These are phyloP conservation scores for Begonia masoniana DNA, from an alignment of 306 rosid genomes.

Conservation along the genomic window DNA sequence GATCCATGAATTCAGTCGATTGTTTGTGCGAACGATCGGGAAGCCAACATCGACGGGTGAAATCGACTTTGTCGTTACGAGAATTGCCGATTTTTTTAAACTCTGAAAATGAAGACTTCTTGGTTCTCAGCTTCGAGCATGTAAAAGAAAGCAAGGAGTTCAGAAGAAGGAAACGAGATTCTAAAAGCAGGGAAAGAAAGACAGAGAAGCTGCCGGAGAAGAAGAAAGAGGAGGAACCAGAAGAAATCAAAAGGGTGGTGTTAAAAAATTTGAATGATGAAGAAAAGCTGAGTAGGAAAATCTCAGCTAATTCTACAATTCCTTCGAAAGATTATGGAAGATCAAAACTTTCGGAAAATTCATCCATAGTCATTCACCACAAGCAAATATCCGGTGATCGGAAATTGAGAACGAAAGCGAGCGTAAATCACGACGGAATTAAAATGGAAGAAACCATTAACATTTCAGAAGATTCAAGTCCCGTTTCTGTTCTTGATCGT, in stretches of 20 bases:
- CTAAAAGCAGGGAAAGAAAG: slow-evolving; percentile 20
- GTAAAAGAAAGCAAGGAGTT: slow-evolving; percentile 14
- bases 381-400: slow-evolving; percentile 15
- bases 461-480: slow-evolving; percentile 62
- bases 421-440: slow-evolving; percentile 8
- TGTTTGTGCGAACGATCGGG: slow-evolving; percentile 10
- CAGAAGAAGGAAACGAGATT: slow-evolving; percentile 17
- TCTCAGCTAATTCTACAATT: slow-evolving; percentile 14
- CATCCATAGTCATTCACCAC: slow-evolving; percentile 8
- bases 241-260: slow-evolving; percentile 5
- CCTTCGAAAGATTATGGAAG: slow-evolving; percentile 11
- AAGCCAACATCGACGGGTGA: slow-evolving; percentile 21
- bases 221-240: slow-evolving; percentile 9
- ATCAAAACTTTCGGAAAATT: slow-evolving; percentile 11
- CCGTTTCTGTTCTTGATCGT: slow-evolving; percentile 72
- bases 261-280: slow-evolving; percentile 18
- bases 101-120: slow-evolving; percentile 46
- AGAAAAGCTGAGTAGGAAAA: slow-evolving; percentile 21
- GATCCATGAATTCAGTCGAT: slow-evolving; percentile 52
- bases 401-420: slow-evolving; percentile 21
- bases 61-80: slow-evolving; percentile 45
- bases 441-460: slow-evolving; percentile 27
- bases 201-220: slow-evolving; percentile 16
- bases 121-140: slow-evolving; percentile 50
- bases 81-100: slow-evolving; percentile 43